Evolutionary conservation across 2,329 filamentous ascomycete species (phyloP).

Genomic region (Pseudogymnoascus sp.): DNA sequence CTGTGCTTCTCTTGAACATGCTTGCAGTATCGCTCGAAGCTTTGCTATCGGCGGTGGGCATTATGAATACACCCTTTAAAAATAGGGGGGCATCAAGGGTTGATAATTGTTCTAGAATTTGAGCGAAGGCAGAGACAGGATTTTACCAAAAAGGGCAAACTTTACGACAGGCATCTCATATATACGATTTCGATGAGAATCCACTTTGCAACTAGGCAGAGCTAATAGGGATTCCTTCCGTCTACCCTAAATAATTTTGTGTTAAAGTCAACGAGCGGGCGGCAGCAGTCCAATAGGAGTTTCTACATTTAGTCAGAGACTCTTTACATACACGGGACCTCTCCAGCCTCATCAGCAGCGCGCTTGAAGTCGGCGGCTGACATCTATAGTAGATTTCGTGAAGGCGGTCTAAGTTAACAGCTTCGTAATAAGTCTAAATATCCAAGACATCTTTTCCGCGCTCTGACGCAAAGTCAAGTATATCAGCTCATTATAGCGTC

Average conservation of each 20-base stretch:
- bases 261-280: not conserved
- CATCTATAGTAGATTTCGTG: not conserved
- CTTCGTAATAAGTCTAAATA: not conserved
- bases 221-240: not conserved
- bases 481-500: not conserved
- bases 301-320: conserved; percentile 6
- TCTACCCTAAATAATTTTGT: not conserved
- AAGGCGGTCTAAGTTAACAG: not conserved
- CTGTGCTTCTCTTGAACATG: not conserved
- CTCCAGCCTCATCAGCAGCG: not conserved
- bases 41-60: not conserved
- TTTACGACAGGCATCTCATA: not conserved
- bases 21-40: not conserved
- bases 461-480: not conserved
- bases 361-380: not conserved
- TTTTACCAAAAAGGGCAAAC: not conserved
- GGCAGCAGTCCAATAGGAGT: conserved; percentile 1
- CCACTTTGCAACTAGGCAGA: not conserved
- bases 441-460: not conserved
- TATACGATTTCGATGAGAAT: not conserved
- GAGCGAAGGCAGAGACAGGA: not conserved
- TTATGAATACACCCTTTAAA: conserved; percentile 1
- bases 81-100: not conserved
- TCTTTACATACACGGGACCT: conserved; percentile 7
- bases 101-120: not conserved